Evolutionary conservation across 768 basidiomycete species (phyloP), one percentile per base, ranked within the genome.

Genomic region (Gloeostereum incarnatum): DNA sequence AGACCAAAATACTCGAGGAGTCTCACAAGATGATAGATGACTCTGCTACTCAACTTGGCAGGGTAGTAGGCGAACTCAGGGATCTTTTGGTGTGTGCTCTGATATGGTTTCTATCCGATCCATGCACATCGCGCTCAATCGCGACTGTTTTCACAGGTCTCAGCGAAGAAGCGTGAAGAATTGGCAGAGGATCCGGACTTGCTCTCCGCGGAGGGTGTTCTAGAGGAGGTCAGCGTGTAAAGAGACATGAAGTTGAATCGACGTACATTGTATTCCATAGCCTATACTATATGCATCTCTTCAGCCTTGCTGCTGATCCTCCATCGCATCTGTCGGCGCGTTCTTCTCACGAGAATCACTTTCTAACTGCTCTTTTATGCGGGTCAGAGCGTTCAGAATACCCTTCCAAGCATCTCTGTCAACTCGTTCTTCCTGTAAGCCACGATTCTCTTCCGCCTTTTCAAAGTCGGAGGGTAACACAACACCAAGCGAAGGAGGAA

Each of bases 11-110:
- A 62, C 59, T 79, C 35, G 78, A 84, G 40, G 89, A 93, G 64
- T 79, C 81, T 30, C 62, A 74, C 44, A 87, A 76, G 66, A 88
- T 93, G 88, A 71, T 90, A 42, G 59, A 60, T 36, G 85, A 90
- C 52, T 70, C 79, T 16, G 60, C 64, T 39, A 67, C 56, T 39
- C 71, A 82, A 33, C 61, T 88, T n/a, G 73, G 66, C 33, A 72
- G 67, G 50, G 78, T 75, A 22, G 65, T 66, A 21, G 75, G 63
- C 40, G 83, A 84, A 39, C 66, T 92, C 42, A 62, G 68, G 45
- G 69, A 73, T 41, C 58, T 88, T 32, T 55, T 88, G 38, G 89
- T 92, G 55, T 45, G 85, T 75, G 9, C 7, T 20, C 8, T 27
- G 1, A 19, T 22, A 21, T 33, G 11, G 19, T 11, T 26, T 27